These are phyloP conservation scores for Irineochytrium annulatum DNA, from an alignment of 192 early-diverging fungal species.

Conservation along the genomic window DNA sequence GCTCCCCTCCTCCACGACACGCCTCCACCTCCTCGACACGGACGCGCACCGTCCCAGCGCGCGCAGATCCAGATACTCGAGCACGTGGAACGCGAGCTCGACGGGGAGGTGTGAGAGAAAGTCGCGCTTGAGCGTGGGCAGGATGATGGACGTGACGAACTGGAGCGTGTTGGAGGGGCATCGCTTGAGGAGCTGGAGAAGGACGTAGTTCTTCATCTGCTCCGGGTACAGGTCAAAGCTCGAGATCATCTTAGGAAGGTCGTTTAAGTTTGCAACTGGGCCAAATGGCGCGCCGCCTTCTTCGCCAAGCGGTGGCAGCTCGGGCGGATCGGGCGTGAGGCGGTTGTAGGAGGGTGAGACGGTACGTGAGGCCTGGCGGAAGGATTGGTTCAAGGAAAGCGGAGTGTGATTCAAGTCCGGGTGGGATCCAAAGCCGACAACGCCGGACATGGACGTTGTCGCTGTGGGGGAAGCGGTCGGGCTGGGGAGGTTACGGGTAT, in stretches of 20 bases:
- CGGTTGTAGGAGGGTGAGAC: neutral
- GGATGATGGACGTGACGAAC: slow-evolving; percentile 84
- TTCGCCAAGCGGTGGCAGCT: too few relatives aligned
- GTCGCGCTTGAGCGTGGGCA: slow-evolving; percentile 87
- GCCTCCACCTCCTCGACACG: slow-evolving; percentile 77
- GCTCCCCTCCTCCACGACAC: slow-evolving; percentile 69
- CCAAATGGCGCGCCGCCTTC: too few relatives aligned
- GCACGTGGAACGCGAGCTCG: slow-evolving; percentile 64
- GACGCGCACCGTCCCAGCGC: slow-evolving; percentile 75
- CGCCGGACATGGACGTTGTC: slow-evolving; percentile 2
- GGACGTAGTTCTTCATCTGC: slow-evolving; percentile 77
- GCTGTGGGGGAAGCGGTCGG: slow-evolving; percentile 43
- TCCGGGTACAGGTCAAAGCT: slow-evolving; percentile 78
- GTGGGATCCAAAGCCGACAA: too few relatives aligned
- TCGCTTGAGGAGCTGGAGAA: slow-evolving; percentile 83
- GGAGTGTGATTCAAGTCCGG: neutral
- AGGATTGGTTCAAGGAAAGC: neutral
- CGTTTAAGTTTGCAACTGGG: slow-evolving; percentile 13
- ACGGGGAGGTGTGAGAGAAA: slow-evolving; percentile 63
- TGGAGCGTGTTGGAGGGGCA: slow-evolving; percentile 79
- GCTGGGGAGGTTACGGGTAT: slow-evolving; percentile 38
- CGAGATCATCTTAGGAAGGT: slow-evolving; percentile 52
- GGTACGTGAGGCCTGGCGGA: neutral
- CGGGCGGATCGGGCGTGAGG: neutral
- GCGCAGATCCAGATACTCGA: slow-evolving; percentile 75